phyloP scores from a whole-genome alignment of 306 rosid species.

The Cyclanthera cordifolia region DNA sequence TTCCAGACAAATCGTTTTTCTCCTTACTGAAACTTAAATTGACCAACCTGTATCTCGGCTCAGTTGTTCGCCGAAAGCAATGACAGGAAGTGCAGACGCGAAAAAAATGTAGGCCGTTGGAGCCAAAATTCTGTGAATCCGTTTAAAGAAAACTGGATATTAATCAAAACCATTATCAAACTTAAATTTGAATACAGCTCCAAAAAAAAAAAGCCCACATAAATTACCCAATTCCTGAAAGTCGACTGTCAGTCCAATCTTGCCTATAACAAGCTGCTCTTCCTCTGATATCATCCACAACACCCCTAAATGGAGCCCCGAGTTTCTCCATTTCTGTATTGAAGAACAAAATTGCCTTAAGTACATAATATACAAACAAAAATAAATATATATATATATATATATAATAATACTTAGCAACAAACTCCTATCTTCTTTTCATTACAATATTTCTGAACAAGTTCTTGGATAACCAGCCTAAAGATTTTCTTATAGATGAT shows the following conservation, averaged over 20 bases:
- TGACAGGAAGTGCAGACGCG: slow-evolving; percentile 79
- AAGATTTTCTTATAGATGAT: too few species aligned
- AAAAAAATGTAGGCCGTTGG: slow-evolving; percentile 67
- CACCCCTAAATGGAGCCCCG: slow-evolving; percentile 52
- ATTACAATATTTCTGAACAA: too few species aligned
- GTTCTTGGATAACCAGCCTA: too few species aligned
- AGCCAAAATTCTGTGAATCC: slow-evolving; percentile 47
- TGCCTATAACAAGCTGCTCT: slow-evolving; percentile 53
- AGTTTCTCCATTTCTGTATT: slow-evolving; percentile 39
- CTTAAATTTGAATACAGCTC: background rate
- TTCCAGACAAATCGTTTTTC: too few species aligned
- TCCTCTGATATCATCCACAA: slow-evolving; percentile 41
- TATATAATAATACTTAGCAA: too few species aligned
- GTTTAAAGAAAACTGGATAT: background rate
- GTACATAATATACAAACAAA: background rate
- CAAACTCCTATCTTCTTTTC: too few species aligned
- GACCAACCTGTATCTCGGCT: slow-evolving; percentile 54
- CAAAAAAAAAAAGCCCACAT: background rate
- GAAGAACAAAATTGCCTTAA: background rate
- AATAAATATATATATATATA: too few species aligned
- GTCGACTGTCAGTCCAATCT: slow-evolving; percentile 56
- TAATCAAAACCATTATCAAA: background rate
- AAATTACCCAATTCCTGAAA: slow-evolving; percentile 54
- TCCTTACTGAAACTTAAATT: background rate
- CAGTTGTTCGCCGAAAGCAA: slow-evolving; percentile 65